Percentiles rank a stretch among this genome's conserved stretches.
Evolutionary conservation across 257 asterid species (phyloP).

Genomic region (Nicotiana benthamiana): DNA sequence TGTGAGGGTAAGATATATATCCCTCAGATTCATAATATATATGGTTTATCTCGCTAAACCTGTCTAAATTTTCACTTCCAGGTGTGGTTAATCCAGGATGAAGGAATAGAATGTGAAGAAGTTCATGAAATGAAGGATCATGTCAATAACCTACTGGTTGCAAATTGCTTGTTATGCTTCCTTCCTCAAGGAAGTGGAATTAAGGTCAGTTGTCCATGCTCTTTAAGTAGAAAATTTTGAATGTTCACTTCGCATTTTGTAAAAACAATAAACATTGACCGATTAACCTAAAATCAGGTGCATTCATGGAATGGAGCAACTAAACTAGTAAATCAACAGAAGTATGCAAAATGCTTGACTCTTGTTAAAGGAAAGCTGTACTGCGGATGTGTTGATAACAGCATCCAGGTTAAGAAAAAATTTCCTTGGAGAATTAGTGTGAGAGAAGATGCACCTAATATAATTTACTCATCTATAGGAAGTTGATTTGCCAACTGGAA

Average conservation of each 20-base stretch:
- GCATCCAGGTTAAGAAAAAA: constrained; percentile 65
- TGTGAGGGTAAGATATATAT: constrained; percentile 41
- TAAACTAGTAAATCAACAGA: constrained; percentile 47
- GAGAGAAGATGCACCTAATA: not conserved
- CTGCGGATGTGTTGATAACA: constrained; percentile 71
- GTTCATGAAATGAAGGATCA: constrained; percentile 78
- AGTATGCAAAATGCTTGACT: constrained; percentile 53
- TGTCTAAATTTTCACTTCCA: constrained; percentile 14
- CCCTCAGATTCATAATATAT: not conserved
- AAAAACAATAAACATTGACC: not conserved
- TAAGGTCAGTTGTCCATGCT: constrained; percentile 34
- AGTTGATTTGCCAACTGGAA: constrained; percentile 65
- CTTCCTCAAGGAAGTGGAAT: constrained; percentile 78
- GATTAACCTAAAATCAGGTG: constrained; percentile 32
- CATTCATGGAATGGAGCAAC: constrained; percentile 66
- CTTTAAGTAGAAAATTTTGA: not conserved
- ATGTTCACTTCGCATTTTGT: too few relatives aligned
- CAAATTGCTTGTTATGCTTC: constrained; percentile 58
- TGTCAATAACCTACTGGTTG: constrained; percentile 46
- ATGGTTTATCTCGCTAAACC: not conserved
- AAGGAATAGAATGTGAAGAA: constrained; percentile 53
- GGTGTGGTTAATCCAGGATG: constrained; percentile 57
- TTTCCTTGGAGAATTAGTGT: not conserved
- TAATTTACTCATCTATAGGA: constrained; percentile 29
- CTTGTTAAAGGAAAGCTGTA: constrained; percentile 60